Evolutionary conservation across 2,329 filamentous ascomycete species (phyloP), one percentile per base, ranked within the genome.

Genomic region (Hymenotorrendiella dingleyae): DNA sequence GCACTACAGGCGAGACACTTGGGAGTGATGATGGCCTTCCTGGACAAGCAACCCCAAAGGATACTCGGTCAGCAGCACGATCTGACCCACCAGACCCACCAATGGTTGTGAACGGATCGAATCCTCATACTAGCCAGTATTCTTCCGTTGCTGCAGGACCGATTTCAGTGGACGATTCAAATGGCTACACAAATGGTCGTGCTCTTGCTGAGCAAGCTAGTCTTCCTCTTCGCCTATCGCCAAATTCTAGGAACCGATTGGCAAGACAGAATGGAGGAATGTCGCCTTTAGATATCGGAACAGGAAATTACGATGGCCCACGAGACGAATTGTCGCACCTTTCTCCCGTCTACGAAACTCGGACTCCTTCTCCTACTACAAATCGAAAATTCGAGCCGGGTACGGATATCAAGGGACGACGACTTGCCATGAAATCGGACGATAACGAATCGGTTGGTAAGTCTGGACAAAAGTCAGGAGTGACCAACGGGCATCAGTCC

Each of bases 291-390:
- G 59, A 62, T 40, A 59, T 60, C 46, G 54, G 55, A 12, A 33
- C 43, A 4, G 42, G 55, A 17, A 49, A 56, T 19, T 45, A 47
- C 23, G 55, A 61, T 4, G 42, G 28, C 23, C 33, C 52, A 3
- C 56, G 55, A 21, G 58, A 60, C 22, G 58, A 60, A 14, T 27
- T 53, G 7, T 42, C 55, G 16, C 73, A 72, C 52, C 69, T 90
- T 2, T 89, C 85, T 0, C 85, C 85, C 0, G 84, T 89, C 0
- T 84, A 83, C 41, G 85, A 89, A 64, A 74, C 76, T 5, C 72
- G 75, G n/a, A 84, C 81, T 0, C 82, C 84, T 2, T 86, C 84
- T 2, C 83, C 84, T 1, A 83, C 73, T 3, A 68, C 73, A 10
- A 66, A 67, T 42, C 71, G 81, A 42, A 79, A 72, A 36, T 65